Evolutionary conservation across 2,329 filamentous ascomycete genomes (phyloP).

Genomic region (Didymella lethalis): DNA sequence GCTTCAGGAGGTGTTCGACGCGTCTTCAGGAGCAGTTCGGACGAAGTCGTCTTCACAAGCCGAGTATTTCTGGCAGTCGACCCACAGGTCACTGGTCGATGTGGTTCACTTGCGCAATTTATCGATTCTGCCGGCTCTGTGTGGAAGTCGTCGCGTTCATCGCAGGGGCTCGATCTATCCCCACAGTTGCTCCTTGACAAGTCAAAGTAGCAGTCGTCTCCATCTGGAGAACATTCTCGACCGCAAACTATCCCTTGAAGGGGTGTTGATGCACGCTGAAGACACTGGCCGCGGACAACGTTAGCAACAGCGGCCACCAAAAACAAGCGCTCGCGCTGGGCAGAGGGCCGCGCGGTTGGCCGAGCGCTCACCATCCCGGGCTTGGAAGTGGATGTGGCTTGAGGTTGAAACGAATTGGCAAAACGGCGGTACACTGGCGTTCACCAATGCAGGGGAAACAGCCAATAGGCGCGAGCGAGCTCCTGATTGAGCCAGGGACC

Average conservation of each 20-base stretch:
- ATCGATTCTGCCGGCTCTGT: conserved; percentile 9
- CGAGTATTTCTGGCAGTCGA: conserved; percentile 7
- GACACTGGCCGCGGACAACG: conserved; percentile 16
- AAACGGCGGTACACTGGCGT: conserved; percentile 4
- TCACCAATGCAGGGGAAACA: conserved; percentile 7
- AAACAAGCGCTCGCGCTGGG: conserved; percentile 18
- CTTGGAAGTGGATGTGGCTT: conserved; percentile 19
- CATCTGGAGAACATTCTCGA: conserved; percentile 19
- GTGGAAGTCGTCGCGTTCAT: conserved; percentile 9
- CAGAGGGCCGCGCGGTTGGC: conserved; percentile 23
- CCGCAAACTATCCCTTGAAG: conserved; percentile 12
- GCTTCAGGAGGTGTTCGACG: conserved; percentile 4
- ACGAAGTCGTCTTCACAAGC: conserved; percentile 7
- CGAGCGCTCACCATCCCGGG: conserved; percentile 10
- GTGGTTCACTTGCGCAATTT: conserved; percentile 17
- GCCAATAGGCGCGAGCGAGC: conserved; percentile 4
- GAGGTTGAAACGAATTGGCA: conserved; percentile 18
- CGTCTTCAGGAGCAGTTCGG: conserved; percentile 13
- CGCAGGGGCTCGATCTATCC: conserved; percentile 6
- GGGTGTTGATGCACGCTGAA: conserved; percentile 8
- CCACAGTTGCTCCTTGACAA: conserved; percentile 9
- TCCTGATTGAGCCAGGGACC: conserved; percentile 10
- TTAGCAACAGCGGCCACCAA: conserved; percentile 17
- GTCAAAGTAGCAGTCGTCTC: conserved; percentile 2
- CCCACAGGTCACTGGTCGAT: conserved; percentile 13